Percentiles rank a stretch among this genome's conserved stretches.
Evolutionary conservation across 225 moss, liverwort and hornwort species (phyloP).

Genomic region (Thuidium tamariscinum): DNA sequence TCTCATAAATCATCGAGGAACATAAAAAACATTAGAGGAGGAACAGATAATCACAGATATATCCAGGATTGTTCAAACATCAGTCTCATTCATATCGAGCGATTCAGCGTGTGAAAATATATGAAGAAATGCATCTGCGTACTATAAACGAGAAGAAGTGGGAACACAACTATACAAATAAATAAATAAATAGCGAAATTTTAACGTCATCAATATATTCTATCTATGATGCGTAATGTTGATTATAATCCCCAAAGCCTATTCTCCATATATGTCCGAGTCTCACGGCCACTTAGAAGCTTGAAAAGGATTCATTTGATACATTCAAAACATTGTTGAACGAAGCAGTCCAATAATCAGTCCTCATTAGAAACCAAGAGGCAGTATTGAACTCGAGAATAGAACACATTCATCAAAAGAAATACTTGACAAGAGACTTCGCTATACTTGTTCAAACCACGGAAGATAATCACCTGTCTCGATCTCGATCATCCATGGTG

Average conservation of each 20-base stretch:
- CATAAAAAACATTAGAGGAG: background rate
- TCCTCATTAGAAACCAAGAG: background rate
- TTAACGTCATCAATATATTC: background rate
- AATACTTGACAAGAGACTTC: background rate
- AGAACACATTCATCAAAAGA: background rate
- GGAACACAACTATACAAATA: background rate
- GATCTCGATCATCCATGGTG: constrained; percentile 48
- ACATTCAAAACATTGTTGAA: background rate
- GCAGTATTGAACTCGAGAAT: background rate
- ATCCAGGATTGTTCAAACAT: background rate
- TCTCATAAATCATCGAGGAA: background rate
- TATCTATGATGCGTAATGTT: background rate
- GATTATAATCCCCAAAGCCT: background rate
- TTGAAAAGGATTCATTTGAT: background rate
- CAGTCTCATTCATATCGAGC: background rate
- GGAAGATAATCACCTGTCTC: constrained; percentile 33
- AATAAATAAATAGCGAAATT: background rate
- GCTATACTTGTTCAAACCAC: background rate
- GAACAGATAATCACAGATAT: background rate
- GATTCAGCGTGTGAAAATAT: background rate
- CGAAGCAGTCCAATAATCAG: background rate
- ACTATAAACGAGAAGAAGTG: background rate
- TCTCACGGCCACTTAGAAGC: background rate
- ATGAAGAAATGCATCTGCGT: background rate
- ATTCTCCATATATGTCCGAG: background rate